Evolutionary conservation across 768 basidiomycete genomes (phyloP).

Genomic region (Grammothele lineata): DNA sequence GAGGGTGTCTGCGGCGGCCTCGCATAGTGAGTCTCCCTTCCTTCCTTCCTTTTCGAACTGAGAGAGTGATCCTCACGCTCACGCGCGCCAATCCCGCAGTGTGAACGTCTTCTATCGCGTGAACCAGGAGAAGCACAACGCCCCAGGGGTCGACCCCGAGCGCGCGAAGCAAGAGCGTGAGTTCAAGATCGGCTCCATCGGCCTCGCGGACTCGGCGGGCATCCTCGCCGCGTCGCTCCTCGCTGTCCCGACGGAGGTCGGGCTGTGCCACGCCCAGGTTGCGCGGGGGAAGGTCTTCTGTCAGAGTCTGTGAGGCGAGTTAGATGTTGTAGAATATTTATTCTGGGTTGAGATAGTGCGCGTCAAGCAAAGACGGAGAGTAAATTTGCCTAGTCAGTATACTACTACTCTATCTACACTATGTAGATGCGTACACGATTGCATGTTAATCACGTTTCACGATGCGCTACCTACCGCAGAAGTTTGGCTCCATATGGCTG

Average conservation of each 20-base stretch:
- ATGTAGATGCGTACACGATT: too few species aligned
- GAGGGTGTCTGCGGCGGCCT: conserved; percentile 93
- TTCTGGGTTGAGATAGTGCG: too few species aligned
- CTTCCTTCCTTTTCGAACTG: conserved; percentile 10
- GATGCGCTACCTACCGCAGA: too few species aligned
- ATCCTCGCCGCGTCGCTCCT: conserved; percentile 58
- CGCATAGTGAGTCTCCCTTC: conserved; percentile 66
- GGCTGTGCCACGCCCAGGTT: conserved; percentile 71
- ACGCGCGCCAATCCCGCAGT: conserved; percentile 29
- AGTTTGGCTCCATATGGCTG: too few species aligned
- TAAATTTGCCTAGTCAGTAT: too few species aligned
- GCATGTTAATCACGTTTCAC: too few species aligned
- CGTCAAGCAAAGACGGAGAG: too few species aligned
- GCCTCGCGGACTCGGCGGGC: conserved; percentile 78
- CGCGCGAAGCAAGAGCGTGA: conserved; percentile 73
- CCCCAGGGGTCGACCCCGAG: conserved; percentile 46
- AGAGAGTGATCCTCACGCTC: conserved; percentile 18
- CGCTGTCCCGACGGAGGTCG: conserved; percentile 71
- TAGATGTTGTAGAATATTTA: too few species aligned
- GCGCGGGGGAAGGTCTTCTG: conserved; percentile 69
- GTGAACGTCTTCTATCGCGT: conserved; percentile 86
- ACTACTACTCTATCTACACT: too few species aligned
- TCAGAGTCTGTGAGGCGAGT: conserved; percentile 42
- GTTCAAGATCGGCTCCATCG: conserved; percentile 88
- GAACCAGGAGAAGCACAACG: conserved; percentile 63